Base-by-base conservation (phyloP, 2,329 filamentous ascomycete species). In the Fonsecaea erecta region DNA sequence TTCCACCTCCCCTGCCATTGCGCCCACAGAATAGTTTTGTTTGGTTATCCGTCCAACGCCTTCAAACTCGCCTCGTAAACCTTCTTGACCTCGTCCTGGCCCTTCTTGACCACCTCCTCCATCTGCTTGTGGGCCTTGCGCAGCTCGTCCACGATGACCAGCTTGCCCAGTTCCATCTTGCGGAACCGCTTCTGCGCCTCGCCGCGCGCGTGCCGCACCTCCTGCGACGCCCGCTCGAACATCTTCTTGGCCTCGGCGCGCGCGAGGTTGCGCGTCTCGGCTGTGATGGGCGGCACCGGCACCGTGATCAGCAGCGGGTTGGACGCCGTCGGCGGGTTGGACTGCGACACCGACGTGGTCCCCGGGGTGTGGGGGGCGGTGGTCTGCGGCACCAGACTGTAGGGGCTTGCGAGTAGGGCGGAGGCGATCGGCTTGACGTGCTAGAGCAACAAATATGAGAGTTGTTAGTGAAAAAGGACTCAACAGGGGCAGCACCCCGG, bases 31-130 rank as follows among this genome's bases (percentile, higher is more conserved):
- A n/a, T n/a, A n/a, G n/a, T n/a, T n/a, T n/a, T n/a, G n/a, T n/a
- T n/a, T n/a, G n/a, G n/a, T n/a, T 28, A 68, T 4, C 52, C 60
- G 14, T 66, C 66, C 68, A 73, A 59, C 12, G 60, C 60, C 64
- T 71, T 71, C 52, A 70, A 78, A 28, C 77, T 78, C 8, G 69
- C 73, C 52, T 81, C 80, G 67, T 80, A 81, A 7, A 80, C 67
- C 66, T 79, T 78, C 71, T 79, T 82, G 53, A 78, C 76, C 60
- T 80, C 79, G 68, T 78, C 80, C 63, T 80, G 79, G 14, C 79
- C 81, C 71, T 78, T 81, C 53, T 80, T 78, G 21, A 77, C 76
- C 52, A 79, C 65, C 67, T 80, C 81, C 70, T 83, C 80, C 80
- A 83, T 81, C 67, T 78, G 75, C 65, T 79, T 78, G 63, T 80